Evolutionary conservation across 2,329 filamentous ascomycete genomes (phyloP), one percentile per base, ranked within the genome.

Genomic region (Xylaria hypoxylon): DNA sequence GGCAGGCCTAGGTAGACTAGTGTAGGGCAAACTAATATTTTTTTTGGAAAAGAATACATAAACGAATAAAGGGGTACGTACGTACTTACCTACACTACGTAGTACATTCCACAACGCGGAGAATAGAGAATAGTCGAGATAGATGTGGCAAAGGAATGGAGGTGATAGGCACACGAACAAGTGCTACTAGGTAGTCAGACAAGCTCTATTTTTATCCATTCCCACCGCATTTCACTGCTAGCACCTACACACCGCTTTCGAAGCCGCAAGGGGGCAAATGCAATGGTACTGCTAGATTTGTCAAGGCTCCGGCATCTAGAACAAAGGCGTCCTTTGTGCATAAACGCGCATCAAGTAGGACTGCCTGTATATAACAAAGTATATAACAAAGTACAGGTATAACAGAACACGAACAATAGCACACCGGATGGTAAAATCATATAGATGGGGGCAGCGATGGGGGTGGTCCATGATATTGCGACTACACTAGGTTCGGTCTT

Each of bases 141-240:
- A 22, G 17, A 38, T 50, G 45, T 35, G 22, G 58, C 31, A 62
- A 28, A 57, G 31, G 19, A 35, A 55, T 47, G 40, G 53, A 44
- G 48, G 19, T 19, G 19, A 47, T 6, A 19, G 59, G 60, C 59
- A 50, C 59, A 35, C 56, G 10, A 65, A 48, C 64, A 67, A 51
- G 64, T 64, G 64, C 59, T 53, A n/a, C n/a, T n/a, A n/a, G n/a
- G n/a, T n/a, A 38, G 63, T 60, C 56, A 59, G 63, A 55, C 42
- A 45, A 57, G 33, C 57, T 59, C 67, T 69, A 69, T 69, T 68
- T 63, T 65, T 69, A 69, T 60, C 60, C 35, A 15, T 40, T 48
- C 28, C 53, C 44, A 57, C 61, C 56, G 57, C 52, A 42, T 22
- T 47, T 42, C 63, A 42, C 59, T 45, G 10, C 45, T 26, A 47